A percentile compares a stretch with the other conserved stretches of the same genome.
These are phyloP conservation scores for Yarrowia sp. DNA, from an alignment of 805 yeast genomes.

Conservation along the genomic window DNA sequence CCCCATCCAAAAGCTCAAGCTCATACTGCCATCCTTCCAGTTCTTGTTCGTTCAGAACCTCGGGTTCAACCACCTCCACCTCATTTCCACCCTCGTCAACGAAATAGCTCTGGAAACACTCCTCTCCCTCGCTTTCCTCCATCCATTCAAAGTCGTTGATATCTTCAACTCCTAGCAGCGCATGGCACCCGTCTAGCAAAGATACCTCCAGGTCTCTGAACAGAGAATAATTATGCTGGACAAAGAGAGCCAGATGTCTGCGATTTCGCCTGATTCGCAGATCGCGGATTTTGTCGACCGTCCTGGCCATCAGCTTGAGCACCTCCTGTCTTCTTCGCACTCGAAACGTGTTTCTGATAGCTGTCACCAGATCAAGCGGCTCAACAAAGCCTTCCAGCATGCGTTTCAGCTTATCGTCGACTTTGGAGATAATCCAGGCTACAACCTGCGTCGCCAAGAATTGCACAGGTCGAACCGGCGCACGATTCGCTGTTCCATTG, in stretches of 20 bases:
- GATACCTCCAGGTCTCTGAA: background rate
- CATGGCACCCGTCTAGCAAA: background rate
- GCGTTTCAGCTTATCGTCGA: background rate
- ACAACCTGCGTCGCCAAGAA: background rate
- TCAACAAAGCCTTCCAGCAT: background rate
- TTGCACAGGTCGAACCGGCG: no score
- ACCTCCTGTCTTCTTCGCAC: background rate
- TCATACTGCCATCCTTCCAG: background rate
- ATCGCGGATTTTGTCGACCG: background rate
- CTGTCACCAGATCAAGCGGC: background rate
- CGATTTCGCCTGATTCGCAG: background rate
- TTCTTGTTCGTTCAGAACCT: background rate
- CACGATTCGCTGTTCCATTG: background rate
- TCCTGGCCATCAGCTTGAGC: background rate
- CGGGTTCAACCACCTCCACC: background rate
- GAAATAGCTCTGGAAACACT: background rate
- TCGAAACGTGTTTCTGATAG: background rate
- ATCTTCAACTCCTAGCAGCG: background rate
- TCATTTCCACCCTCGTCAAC: background rate
- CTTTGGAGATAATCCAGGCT: background rate
- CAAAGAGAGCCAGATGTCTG: background rate
- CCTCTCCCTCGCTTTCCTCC: background rate
- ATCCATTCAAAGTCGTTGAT: background rate
- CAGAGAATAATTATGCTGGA: background rate
- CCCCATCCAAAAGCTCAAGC: no score